phyloP scores from a whole-genome alignment of 73 alveolate species.

The Stentor roeselii region DNA sequence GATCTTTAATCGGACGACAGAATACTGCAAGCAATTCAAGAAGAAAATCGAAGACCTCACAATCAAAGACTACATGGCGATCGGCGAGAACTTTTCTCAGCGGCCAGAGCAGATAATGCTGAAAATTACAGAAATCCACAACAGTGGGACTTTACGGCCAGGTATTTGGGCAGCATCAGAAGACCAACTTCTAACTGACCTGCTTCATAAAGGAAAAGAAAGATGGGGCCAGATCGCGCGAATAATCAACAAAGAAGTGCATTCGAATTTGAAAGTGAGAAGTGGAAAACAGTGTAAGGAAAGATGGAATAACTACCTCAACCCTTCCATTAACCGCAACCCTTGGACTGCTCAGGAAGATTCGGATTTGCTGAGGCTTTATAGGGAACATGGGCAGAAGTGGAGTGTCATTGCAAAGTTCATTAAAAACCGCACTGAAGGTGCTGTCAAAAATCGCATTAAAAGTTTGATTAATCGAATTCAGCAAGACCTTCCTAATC shows the following conservation, averaged over 20 bases:
- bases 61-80: too few relatives aligned
- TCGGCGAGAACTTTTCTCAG: too few relatives aligned
- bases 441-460: conserved; percentile 11
- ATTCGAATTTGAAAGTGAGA: neutral
- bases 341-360: neutral
- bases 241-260: neutral
- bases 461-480: neutral
- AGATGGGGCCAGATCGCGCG: neutral
- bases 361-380: neutral
- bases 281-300: neutral
- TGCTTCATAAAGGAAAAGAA: neutral
- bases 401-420: neutral
- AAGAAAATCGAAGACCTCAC: too few relatives aligned
- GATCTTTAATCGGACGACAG: too few relatives aligned
- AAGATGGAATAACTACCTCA: neutral
- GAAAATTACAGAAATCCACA: neutral
- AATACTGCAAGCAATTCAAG: too few relatives aligned
- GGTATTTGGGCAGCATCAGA: neutral
- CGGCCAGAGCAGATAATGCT: too few relatives aligned
- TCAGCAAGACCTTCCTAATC: neutral
- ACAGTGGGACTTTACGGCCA: neutral
- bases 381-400: neutral
- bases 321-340: neutral
- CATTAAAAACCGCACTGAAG: neutral
- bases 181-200: neutral